Base-by-base conservation (phyloP, 2,329 filamentous ascomycete species). In the Colletotrichum higginsianum region DNA sequence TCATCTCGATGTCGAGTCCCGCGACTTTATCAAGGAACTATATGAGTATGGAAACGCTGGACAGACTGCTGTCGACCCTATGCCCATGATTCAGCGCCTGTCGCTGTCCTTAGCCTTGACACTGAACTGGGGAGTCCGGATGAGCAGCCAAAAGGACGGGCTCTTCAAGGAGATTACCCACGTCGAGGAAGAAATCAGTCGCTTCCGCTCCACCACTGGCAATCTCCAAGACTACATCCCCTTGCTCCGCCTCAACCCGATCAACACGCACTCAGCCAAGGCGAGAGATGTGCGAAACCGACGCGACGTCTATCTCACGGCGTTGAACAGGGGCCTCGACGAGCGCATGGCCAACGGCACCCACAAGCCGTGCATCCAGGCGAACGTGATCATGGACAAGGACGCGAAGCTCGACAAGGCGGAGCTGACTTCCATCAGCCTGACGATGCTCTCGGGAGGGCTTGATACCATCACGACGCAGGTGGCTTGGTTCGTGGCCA, bases 361-460 rank as follows among this genome's bases (percentile, higher is more conserved):
- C 0, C 86, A 92, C 76, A 86, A 87, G 74, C 89, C 90, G 0
- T 92, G 91, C 76, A 92, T 92, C 53, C 90, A 92, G 72, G 90
- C 89, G 4, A 92, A 92, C 72, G 86, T 92, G 42, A 91, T 92
- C 71, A 81, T 87, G 57, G 90, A 92, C 74, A 86, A 89, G 74
- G 90, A 92, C 47, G 87, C 89, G 0, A 89, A 88, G 73, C 80
- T 92, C 18, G 91, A 88, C 79, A 84, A 86, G 49, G 89, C 88
- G 61, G 91, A 93, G 74, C 83, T 92, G 46, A 91, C 86, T 0
- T 90, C 88, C 0, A 92, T 92, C 75, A 91, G 88, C 73, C 79
- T 93, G 72, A 92, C 90, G 0, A 93, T 93, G 91, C 81, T 93
- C 5, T 90, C 89, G 0, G 91, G 90, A 0, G 91, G 91, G 0